A percentile compares a stretch with the other conserved stretches of the same genome.
Evolutionary conservation across 352 stramenopile species (phyloP).

Genomic region (Pilasporangium apinafurcum): DNA sequence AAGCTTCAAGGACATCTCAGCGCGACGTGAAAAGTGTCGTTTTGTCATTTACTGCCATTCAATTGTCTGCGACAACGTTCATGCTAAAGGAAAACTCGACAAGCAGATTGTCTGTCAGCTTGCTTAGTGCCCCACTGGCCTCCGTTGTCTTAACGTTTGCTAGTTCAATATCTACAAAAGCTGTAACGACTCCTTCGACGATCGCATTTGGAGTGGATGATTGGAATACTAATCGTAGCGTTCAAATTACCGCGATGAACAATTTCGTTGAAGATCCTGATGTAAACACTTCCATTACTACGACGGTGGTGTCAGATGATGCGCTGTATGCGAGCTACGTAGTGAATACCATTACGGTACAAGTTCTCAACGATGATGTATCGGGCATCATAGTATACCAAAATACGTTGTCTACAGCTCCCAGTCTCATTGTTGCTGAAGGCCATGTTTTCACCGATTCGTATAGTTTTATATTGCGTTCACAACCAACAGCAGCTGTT

Average conservation of each 20-base stretch:
- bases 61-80: slow-evolving; percentile 29
- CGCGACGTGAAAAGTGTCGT: slow-evolving; percentile 12
- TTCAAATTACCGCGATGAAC: slow-evolving; percentile 37
- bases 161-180: slow-evolving; percentile 21
- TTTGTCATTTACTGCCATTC: slow-evolving; percentile 26
- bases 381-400: slow-evolving; percentile 43
- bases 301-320: slow-evolving; percentile 25
- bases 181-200: slow-evolving; percentile 10
- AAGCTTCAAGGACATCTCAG: slow-evolving; percentile 28
- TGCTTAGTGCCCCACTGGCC: slow-evolving; percentile 33
- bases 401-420: slow-evolving; percentile 18
- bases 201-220: slow-evolving; percentile 20
- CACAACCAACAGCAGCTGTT: slow-evolving; percentile 37
- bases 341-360: slow-evolving; percentile 17
- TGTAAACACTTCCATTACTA: slow-evolving; percentile 10
- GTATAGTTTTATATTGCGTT: slow-evolving; percentile 40
- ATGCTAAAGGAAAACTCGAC: slow-evolving; percentile 29
- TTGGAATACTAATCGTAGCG: slow-evolving; percentile 20
- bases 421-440: slow-evolving; percentile 40
- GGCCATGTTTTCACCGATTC: slow-evolving; percentile 29
- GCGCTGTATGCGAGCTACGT: slow-evolving; percentile 17
- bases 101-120: slow-evolving; percentile 11
- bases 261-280: slow-evolving; percentile 50
- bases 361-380: slow-evolving; percentile 47
- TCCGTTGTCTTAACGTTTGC: slow-evolving; percentile 26